phyloP scores from a whole-genome alignment of 2,329 filamentous ascomycete species.

The Fusarium sp. region DNA sequence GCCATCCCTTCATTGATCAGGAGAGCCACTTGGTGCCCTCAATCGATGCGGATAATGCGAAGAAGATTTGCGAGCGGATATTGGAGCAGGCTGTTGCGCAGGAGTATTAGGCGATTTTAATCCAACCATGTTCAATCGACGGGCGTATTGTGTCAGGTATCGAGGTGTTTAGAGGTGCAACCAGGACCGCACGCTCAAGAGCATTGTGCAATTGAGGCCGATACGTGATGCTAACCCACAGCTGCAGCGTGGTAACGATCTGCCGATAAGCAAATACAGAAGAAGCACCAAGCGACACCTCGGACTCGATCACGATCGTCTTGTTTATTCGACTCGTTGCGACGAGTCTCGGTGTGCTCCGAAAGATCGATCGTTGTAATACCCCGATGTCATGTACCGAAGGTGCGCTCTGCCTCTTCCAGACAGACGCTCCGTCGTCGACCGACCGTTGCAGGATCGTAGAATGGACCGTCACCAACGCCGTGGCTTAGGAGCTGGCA shows the following conservation, averaged over 20 bases:
- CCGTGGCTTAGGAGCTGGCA: slow-evolving; percentile 5
- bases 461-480: slow-evolving; percentile 3
- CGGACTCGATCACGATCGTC: not conserved
- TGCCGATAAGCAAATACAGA: slow-evolving; percentile 1
- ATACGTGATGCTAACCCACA: not conserved
- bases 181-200: not conserved
- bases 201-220: not conserved
- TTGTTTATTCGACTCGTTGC: slow-evolving; percentile 7
- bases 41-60: not conserved
- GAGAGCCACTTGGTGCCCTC: not conserved
- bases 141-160: not conserved
- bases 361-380: slow-evolving; percentile 13
- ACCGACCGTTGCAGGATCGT: not conserved
- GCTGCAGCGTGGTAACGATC: slow-evolving; percentile 12
- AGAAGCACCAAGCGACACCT: not conserved
- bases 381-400: slow-evolving; percentile 1
- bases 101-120: not conserved
- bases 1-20: not conserved
- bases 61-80: not conserved
- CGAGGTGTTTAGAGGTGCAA: not conserved
- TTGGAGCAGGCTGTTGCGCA: not conserved
- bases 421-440: not conserved
- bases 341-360: slow-evolving; percentile 2
- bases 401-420: not conserved
- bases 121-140: not conserved